Conservation (phyloP, 768 basidiomycete species). For the Mycena indigotica region DNA sequence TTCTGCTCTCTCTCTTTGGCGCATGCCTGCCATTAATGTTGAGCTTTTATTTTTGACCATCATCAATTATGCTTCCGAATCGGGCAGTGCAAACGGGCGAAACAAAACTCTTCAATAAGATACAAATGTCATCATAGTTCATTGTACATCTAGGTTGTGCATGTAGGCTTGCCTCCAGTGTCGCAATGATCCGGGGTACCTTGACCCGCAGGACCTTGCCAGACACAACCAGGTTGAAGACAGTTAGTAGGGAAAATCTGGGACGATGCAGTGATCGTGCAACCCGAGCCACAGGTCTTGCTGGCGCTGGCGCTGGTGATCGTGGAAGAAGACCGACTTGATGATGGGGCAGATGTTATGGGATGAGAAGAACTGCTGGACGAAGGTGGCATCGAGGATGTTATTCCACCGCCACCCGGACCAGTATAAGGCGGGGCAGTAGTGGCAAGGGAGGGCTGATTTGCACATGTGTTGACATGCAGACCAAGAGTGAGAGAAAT, state of each 20-base stretch:
- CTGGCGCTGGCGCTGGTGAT: not conserved
- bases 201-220: not conserved
- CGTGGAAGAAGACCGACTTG: too few relatives aligned
- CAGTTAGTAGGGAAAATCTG: conserved; percentile 2
- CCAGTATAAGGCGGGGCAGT: conserved; percentile 18
- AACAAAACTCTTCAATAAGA: not conserved
- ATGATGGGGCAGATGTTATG: conserved; percentile 12
- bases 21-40: too few relatives aligned
- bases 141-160: not conserved
- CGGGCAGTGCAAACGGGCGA: too few relatives aligned
- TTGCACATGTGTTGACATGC: conserved; percentile 13
- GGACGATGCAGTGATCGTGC: conserved; percentile 4
- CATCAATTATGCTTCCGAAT: too few relatives aligned
- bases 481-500: conserved; percentile 10
- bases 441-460: conserved; percentile 19
- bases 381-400: conserved; percentile 8
- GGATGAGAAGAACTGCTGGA: not conserved
- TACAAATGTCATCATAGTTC: not conserved
- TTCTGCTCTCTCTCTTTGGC: too few relatives aligned
- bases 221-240: conserved; percentile 1
- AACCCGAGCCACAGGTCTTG: not conserved
- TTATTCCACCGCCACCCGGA: conserved; percentile 5
- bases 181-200: conserved; percentile 1
- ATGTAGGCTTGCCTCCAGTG: conserved; percentile 13
- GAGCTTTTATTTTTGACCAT: too few relatives aligned